Conservation (phyloP, 495 filamentous ascomycete species). For the Platismatia glauca region DNA sequence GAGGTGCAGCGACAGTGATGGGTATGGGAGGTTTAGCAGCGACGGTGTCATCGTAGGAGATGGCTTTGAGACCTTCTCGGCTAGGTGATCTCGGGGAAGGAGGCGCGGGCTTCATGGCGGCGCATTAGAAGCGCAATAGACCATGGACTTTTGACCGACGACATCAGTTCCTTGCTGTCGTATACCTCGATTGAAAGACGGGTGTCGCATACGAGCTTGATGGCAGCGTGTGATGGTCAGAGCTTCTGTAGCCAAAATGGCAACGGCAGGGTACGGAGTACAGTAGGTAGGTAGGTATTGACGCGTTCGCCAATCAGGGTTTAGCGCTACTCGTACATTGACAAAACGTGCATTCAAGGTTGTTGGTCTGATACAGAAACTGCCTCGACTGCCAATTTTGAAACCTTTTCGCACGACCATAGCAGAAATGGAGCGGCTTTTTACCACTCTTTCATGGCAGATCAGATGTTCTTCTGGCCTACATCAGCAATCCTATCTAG, state of each 20-base stretch:
- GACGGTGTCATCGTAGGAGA: constrained; percentile 49
- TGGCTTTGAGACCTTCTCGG: constrained; percentile 34
- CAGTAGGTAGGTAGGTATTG: background rate
- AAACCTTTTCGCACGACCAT: too few species aligned
- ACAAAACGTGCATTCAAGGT: too few species aligned
- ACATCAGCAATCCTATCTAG: too few species aligned
- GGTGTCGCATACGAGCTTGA: too few species aligned
- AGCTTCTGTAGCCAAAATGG: too few species aligned
- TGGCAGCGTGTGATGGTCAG: background rate
- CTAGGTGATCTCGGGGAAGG: constrained; percentile 6
- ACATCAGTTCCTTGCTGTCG: background rate
- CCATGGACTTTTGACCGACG: background rate
- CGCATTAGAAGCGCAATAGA: constrained; percentile 4
- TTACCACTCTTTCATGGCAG: too few species aligned
- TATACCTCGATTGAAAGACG: too few species aligned
- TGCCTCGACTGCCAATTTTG: too few species aligned
- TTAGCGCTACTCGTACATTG: background rate
- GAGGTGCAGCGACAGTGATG: constrained; percentile 30
- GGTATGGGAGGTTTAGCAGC: constrained; percentile 49
- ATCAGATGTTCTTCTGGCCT: too few species aligned
- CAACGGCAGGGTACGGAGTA: too few species aligned
- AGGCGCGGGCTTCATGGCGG: constrained; percentile 16
- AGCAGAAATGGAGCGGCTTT: too few species aligned
- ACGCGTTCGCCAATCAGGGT: background rate
- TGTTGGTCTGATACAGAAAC: too few species aligned